Percentiles rank a stretch among this genome's conserved stretches.
phyloP scores from a whole-genome alignment of 2,329 filamentous ascomycete species.

The Dactylellina cionopaga region DNA sequence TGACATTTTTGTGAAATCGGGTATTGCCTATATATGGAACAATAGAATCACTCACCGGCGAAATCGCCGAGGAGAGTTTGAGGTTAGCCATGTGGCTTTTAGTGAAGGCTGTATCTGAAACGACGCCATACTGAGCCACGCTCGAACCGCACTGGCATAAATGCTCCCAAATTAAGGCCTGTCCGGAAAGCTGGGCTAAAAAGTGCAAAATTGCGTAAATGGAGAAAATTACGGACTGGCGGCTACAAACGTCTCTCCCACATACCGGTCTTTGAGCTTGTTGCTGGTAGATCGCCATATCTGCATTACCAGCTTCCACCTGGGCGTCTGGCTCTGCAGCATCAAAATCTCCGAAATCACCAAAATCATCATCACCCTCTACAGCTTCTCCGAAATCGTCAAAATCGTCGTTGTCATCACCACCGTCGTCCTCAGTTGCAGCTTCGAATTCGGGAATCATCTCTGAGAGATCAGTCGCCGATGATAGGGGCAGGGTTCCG shows the following conservation, averaged over 20 bases:
- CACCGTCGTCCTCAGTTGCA: constrained; percentile 63
- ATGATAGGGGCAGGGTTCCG: constrained; percentile 21
- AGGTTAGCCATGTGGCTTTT: too few species aligned
- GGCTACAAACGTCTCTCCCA: neutral
- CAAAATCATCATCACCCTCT: constrained; percentile 63
- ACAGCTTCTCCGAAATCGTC: constrained; percentile 70
- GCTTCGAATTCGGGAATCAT: constrained; percentile 55
- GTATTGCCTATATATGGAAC: constrained; percentile 14
- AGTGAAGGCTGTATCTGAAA: too few species aligned
- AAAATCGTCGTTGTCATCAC: constrained; percentile 73
- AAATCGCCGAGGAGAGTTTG: neutral
- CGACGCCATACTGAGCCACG: too few species aligned
- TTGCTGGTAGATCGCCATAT: neutral
- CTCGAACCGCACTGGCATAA: too few species aligned
- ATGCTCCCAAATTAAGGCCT: too few species aligned
- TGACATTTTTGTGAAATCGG: constrained; percentile 41
- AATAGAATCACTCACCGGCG: neutral
- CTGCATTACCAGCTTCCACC: constrained; percentile 21
- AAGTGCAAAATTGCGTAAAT: too few species aligned
- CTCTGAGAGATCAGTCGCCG: constrained; percentile 13
- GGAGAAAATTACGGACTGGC: too few species aligned
- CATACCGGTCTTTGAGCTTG: constrained; percentile 15
- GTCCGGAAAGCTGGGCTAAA: too few species aligned
- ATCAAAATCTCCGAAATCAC: constrained; percentile 73
- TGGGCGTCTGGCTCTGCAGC: constrained; percentile 69